phyloP scores from a whole-genome alignment of 2,329 filamentous ascomycete genomes.

The Penicillium thymicola region DNA sequence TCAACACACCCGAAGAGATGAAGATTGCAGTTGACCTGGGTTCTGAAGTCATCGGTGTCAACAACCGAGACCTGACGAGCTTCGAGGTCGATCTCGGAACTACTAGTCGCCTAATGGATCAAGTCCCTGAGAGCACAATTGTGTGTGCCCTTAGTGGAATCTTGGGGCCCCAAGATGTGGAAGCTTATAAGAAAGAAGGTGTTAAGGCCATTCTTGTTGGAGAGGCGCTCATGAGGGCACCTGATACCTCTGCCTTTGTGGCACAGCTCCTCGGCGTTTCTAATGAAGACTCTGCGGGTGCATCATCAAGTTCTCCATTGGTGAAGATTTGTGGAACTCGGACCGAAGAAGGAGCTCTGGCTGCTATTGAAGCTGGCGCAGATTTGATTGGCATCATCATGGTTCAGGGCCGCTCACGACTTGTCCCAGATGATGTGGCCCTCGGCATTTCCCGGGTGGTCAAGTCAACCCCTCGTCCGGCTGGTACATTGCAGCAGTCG shows the following conservation, averaged over 20 bases:
- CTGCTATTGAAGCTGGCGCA: conserved; percentile 80
- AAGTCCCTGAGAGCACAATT: conserved; percentile 80
- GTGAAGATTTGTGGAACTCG: conserved; percentile 97
- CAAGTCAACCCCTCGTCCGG: conserved; percentile 49
- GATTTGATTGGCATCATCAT: conserved; percentile 93
- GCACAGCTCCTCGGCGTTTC: conserved; percentile 69
- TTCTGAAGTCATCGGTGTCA: conserved; percentile 90
- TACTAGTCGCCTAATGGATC: conserved; percentile 79
- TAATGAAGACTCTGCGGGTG: conserved; percentile 19
- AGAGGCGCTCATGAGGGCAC: conserved; percentile 90
- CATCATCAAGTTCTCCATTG: conserved; percentile 49
- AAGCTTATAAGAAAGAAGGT: conserved; percentile 81
- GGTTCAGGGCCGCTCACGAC: conserved; percentile 75
- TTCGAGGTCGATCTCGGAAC: conserved; percentile 96
- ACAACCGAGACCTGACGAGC: conserved; percentile 93
- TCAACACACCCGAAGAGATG: conserved; percentile 94
- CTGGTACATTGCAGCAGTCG: conserved; percentile 16
- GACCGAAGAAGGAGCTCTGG: conserved; percentile 72
- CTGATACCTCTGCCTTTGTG: conserved; percentile 79
- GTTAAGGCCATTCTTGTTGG: conserved; percentile 92
- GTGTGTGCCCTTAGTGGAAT: conserved; percentile 95
- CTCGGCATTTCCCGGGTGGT: conserved; percentile 76
- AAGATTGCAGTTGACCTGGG: conserved; percentile 79
- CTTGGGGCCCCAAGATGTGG: conserved; percentile 80
- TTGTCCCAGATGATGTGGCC: conserved; percentile 74